Percentiles rank a stretch among this genome's conserved stretches.
Conservation (phyloP, 1,284 basidiomycete species). For the Marasmius tenuissimus region DNA sequence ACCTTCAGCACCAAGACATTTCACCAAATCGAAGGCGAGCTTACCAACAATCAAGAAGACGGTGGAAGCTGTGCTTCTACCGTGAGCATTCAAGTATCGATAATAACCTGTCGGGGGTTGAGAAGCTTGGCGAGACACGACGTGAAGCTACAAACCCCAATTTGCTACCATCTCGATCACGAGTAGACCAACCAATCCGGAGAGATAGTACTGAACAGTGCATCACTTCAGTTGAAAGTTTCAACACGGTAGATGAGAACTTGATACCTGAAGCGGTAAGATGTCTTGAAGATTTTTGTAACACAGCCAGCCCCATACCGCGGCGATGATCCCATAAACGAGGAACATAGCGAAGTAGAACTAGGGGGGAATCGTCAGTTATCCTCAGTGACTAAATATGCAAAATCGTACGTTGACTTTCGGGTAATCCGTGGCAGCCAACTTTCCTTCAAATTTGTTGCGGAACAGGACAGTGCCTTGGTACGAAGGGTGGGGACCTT, state of each 20-base stretch:
- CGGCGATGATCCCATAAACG: conserved; percentile 70
- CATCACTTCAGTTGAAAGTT: conserved; percentile 1
- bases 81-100: conserved; percentile 88
- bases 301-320: conserved; percentile 84
- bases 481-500: conserved; percentile 79
- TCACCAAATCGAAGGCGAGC: conserved; percentile 20
- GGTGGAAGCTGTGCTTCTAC: conserved; percentile 70
- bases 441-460: conserved; percentile 87
- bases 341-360: conserved; percentile 89
- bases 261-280: conserved; percentile 76
- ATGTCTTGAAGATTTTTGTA: conserved; percentile 82
- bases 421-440: conserved; percentile 95
- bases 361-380: conserved; percentile 35
- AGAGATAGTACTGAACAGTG: conserved; percentile 81
- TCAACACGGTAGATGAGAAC: not conserved
- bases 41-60: conserved; percentile 84
- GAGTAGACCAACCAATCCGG: conserved; percentile 86
- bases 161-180: conserved; percentile 93
- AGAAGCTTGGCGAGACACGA: conserved; percentile 4
- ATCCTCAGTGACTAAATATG: conserved; percentile 3
- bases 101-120: conserved; percentile 62
- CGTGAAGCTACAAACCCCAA: conserved; percentile 55
- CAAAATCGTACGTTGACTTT: conserved; percentile 81
- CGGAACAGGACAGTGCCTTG: conserved; percentile 82
- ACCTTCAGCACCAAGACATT: not conserved